A percentile compares a stretch with the other conserved stretches of the same genome.
Evolutionary conservation across 1,284 basidiomycete genomes (phyloP).

Genomic region (Boletus semigastroideus): DNA sequence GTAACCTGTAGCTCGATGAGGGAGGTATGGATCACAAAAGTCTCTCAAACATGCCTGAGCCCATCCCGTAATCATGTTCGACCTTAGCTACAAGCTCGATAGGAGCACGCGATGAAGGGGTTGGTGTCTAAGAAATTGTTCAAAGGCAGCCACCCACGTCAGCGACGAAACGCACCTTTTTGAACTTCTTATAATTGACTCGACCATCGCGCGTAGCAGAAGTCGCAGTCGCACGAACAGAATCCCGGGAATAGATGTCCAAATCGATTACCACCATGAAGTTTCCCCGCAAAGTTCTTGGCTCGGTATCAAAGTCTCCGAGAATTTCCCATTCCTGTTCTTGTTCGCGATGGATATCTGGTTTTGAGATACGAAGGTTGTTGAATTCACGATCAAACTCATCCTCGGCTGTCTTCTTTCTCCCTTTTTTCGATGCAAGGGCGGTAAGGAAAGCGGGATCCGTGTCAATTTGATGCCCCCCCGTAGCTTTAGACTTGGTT

Average conservation of each 20-base stretch:
- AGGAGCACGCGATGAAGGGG: slow-evolving; percentile 34
- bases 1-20: slow-evolving; percentile 40
- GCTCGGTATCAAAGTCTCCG: slow-evolving; percentile 68
- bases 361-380: slow-evolving; percentile 73
- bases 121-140: slow-evolving; percentile 30
- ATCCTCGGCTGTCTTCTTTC: slow-evolving; percentile 71
- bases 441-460: slow-evolving; percentile 71
- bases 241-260: slow-evolving; percentile 43
- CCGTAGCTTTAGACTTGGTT: slow-evolving; percentile 5
- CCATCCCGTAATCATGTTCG: slow-evolving; percentile 57
- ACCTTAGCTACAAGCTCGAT: slow-evolving; percentile 55
- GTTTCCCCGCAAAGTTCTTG: slow-evolving; percentile 68
- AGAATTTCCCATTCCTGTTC: slow-evolving; percentile 64
- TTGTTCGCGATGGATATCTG: slow-evolving; percentile 45
- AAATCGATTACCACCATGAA: slow-evolving; percentile 84
- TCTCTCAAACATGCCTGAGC: slow-evolving; percentile 41
- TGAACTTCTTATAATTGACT: slow-evolving; percentile 87
- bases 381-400: slow-evolving; percentile 85
- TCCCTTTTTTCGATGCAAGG: slow-evolving; percentile 69
- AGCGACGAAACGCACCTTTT: slow-evolving; percentile 51
- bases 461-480: slow-evolving; percentile 42
- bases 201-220: slow-evolving; percentile 50
- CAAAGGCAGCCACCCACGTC: neutral
- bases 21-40: neutral
- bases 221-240: slow-evolving; percentile 21